Evolutionary conservation across 225 moss, liverwort and hornwort species (phyloP), one percentile per base, ranked within the genome.

Genomic region (Neckera pumila): DNA sequence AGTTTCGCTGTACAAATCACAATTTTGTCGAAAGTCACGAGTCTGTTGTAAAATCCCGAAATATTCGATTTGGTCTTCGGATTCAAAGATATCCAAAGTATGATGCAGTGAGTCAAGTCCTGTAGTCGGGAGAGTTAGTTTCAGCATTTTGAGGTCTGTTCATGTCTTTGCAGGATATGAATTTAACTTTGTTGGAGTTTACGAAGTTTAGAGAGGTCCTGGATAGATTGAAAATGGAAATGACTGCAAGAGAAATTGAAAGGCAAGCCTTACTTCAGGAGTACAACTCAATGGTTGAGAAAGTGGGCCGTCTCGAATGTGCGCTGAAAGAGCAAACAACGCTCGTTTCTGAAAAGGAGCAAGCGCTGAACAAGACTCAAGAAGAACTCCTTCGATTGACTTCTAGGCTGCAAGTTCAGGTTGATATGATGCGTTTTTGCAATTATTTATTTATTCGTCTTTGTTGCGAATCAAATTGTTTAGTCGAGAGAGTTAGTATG

Each of bases 321-420:
- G 95, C 95, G 31, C 80, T 98, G 64, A 89, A 93, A 64, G 91
- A 92, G 84, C 93, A 93, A 84, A 91, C 87, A 33, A 90, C 88
- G 38, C 87, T 89, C 40, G 89, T 93, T 60, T 89, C 91, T 80
- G 93, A 91, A 67, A 96, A 96, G 87, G 94, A 96, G 88, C 86
- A 92, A 59, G 85, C 91, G 60, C 87, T 95, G 79, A 91, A 94
- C n/a, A 90, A 85, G 36, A 95, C 90, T 51, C 90, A 95, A 81
- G 85, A 86, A 82, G 93, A 95, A 77, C 93, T 94, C 57, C 82
- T 90, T 64, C 91, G 74, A 87, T 87, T 92, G 56, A 94, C 91
- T 90, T 91, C 89, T 87, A 91, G 89, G 72, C 87, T 96, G 49
- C 94, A 95, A 90, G 93, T 82, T 42, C 93, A 94, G 93, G 93